Evolutionary conservation across 2,329 filamentous ascomycete species (phyloP).

Genomic region (Cadophora sp.): DNA sequence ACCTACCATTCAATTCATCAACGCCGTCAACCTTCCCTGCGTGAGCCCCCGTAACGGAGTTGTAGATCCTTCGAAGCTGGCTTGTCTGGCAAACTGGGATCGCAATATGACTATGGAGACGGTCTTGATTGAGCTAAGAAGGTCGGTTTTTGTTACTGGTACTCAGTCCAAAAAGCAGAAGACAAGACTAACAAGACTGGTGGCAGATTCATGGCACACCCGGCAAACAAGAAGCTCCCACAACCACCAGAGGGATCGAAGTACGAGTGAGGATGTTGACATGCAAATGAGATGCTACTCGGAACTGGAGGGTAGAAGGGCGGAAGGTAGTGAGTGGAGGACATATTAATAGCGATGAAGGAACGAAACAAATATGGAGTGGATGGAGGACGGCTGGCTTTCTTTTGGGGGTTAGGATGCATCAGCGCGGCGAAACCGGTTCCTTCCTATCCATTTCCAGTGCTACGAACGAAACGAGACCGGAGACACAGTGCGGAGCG

Average conservation of each 20-base stretch:
- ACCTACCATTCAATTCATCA: conserved; percentile 90
- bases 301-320: not conserved
- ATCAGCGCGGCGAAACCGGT: conserved; percentile 45
- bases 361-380: conserved; percentile 14
- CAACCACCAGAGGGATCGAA: conserved; percentile 88
- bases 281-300: not conserved
- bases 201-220: conserved; percentile 73
- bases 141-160: conserved; percentile 54
- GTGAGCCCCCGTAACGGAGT: conserved; percentile 82
- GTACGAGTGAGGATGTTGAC: conserved; percentile 42
- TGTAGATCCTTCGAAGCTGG: conserved; percentile 81
- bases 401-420: conserved; percentile 38
- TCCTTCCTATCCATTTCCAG: conserved; percentile 1
- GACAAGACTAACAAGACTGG: conserved; percentile 61
- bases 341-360: not conserved
- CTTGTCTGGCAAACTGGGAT: conserved; percentile 89
- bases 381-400: conserved; percentile 22
- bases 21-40: conserved; percentile 94
- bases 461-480: conserved; percentile 25
- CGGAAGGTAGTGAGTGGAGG: not conserved
- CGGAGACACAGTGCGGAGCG: conserved; percentile 17
- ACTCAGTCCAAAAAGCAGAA: not conserved
- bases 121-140: conserved; percentile 83
- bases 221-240: conserved; percentile 90
- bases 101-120: conserved; percentile 95